These are phyloP conservation scores for Podospora tetraspora DNA, from an alignment of 495 filamentous ascomycete species.

Conservation along the genomic window DNA sequence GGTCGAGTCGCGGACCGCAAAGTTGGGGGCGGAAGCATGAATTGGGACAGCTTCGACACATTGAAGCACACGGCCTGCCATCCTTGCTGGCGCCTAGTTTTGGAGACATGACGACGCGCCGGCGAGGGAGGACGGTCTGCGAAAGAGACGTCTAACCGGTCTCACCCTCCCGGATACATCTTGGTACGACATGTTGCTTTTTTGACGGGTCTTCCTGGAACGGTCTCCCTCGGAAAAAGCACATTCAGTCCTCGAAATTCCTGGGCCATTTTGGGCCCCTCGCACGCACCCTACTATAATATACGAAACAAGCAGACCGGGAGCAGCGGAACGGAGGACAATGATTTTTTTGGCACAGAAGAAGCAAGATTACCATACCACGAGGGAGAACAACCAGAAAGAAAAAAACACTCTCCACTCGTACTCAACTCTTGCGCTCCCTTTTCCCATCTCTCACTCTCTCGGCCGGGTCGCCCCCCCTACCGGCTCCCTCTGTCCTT, in stretches of 20 bases:
- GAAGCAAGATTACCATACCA: neutral
- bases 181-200: neutral
- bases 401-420: neutral
- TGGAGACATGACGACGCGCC: neutral
- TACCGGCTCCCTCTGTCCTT: neutral
- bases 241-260: conserved; percentile 1
- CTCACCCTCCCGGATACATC: neutral
- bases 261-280: neutral
- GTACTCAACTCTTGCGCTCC: neutral
- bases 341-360: neutral
- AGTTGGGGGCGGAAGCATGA: neutral
- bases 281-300: neutral
- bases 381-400: neutral
- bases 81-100: neutral
- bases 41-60: neutral
- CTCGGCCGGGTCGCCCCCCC: neutral
- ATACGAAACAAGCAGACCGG: neutral
- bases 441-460: neutral
- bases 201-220: conserved; percentile 10
- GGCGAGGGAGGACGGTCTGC: neutral
- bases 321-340: neutral
- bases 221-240: neutral
- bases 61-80: neutral
- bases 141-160: neutral
- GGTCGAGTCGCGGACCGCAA: neutral